Base-by-base conservation (phyloP, 345 rosid species). In the Erodium maritimum region DNA sequence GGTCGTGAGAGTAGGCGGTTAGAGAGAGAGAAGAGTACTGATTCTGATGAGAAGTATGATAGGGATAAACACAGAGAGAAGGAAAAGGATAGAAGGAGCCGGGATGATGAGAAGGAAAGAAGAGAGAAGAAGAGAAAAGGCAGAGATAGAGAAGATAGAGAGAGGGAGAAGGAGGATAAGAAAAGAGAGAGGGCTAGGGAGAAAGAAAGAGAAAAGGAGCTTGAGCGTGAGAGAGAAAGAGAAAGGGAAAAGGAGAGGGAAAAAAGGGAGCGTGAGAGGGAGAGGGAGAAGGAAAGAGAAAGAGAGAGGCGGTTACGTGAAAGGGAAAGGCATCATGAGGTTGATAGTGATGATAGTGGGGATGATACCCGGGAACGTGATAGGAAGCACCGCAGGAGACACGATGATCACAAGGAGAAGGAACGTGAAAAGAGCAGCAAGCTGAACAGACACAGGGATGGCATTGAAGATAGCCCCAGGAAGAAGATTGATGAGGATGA, bases 371-470 rank as follows among this genome's bases (percentile, higher is more conserved):
- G 61, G 63, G 80, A 74, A 48, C 85, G 58, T 12, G 78, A 70
- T 14, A 71, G 77, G 71, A 91, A 86, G 70, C 78, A 83, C 7
- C 81, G 73, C 23, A 80, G 77, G 72, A 80, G 80, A 69, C 87
- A n/a, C n/a, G n/a, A 80, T 61, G 87, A 79, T 64, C 54, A 71
- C 57, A 85, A 75, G 78, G 93, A n/a, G n/a, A n/a, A 82, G 67
- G 78, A 76, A 60, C 80, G 69, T n/a, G 90, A 86, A 23, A 73
- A 55, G 64, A 78, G 69, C 61, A 72, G 79, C 78, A 72, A 75
- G 74, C 67, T 81, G 56, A 82, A 64, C 69, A 80, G 65, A 77
- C 89, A 75, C 55, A 74, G 61, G 67, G 82, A 79, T 70, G 77
- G 69, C 8, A 73, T 61, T 62, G 88, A 74, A 45, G 87, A 71